Base-by-base conservation (phyloP, 2,329 filamentous ascomycete genomes). In the Sordariomycetes sp. region DNA sequence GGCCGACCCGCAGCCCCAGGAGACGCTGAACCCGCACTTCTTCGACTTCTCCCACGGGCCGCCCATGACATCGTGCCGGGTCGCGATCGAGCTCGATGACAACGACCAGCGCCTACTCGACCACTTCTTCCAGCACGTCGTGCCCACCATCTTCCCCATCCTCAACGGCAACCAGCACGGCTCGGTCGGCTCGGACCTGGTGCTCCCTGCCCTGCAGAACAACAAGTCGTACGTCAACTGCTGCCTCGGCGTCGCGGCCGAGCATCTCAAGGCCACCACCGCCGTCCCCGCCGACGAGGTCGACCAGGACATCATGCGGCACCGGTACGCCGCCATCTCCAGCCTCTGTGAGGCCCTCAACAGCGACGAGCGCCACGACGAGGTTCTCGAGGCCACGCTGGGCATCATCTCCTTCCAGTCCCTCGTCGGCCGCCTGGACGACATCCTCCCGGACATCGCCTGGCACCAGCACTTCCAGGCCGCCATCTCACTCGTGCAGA, bases 381-480 rank as follows among this genome's bases (percentile, higher is more conserved):
- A 94, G 70, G 95, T 96, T 65, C 83, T 97, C 14, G 93, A 97
- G 72, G 91, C 93, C 1, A 91, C 92, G 0, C 80, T 97, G 5
- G 91, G 89, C 56, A 91, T 97, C 83, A 96, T 97, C 70, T 94
- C 96, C 76, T 95, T 97, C 76, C 90, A 96, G 69, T 94, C 89
- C 74, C 87, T 90, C 28, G 93, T 97, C 62, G 93, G 93, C 58
- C 84, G 89, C 65, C 85, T 88, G 40, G 88, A 94, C 65, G 90
- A 97, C 68, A 82, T 82, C 53, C 83, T 97, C 25, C 88, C 90
- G 18, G 92, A 97, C 69, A 96, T 97, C 65, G 86, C 92, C 24
- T 99, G 94, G 94, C 89, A 93, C 75, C 89, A 96, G 70, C 94
- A 99, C 76, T 97, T 97, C 76, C 88, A 95, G 70, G 92, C 92